These are phyloP conservation scores for Cyclostephanos tholiformis DNA, from an alignment of 108 stramenopile species.

Conservation along the genomic window DNA sequence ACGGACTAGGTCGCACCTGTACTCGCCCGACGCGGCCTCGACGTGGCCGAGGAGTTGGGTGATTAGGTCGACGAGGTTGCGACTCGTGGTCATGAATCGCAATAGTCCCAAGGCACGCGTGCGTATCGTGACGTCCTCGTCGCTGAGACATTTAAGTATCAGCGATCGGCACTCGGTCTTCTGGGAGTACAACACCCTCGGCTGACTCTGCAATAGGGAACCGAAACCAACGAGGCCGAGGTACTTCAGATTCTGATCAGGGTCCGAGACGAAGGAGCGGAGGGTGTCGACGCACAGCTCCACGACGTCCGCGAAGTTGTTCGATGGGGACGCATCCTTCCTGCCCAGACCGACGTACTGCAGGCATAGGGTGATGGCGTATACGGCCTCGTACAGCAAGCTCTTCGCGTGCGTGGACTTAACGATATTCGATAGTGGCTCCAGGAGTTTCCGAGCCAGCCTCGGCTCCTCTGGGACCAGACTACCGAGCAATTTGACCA, in stretches of 20 bases:
- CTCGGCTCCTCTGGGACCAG: slow-evolving; percentile 97
- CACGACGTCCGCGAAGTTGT: slow-evolving; percentile 84
- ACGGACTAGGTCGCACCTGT: slow-evolving; percentile 93
- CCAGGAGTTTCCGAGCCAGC: slow-evolving; percentile 96
- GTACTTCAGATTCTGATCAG: slow-evolving; percentile 99
- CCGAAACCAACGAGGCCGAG: slow-evolving; percentile 96
- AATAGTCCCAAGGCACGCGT: slow-evolving; percentile 94
- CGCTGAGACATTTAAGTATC: slow-evolving; percentile 92
- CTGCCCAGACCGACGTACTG: slow-evolving; percentile 92
- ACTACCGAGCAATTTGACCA: slow-evolving; percentile 95
- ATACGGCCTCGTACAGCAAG: slow-evolving; percentile 94
- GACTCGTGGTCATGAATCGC: slow-evolving; percentile 92
- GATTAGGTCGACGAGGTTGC: slow-evolving; percentile 93
- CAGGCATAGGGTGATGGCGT: slow-evolving; percentile 93
- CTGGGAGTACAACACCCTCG: slow-evolving; percentile 77
- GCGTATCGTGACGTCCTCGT: slow-evolving; percentile 98
- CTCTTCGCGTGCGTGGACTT: slow-evolving; percentile 95
- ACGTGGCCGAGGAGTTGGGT: slow-evolving; percentile 93
- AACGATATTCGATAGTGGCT: slow-evolving; percentile 95
- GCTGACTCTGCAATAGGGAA: slow-evolving; percentile 90
- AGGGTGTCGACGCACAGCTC: slow-evolving; percentile 90
- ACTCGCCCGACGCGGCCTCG: slow-evolving; percentile 82
- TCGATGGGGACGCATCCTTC: slow-evolving; percentile 84
- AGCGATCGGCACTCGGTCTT: slow-evolving; percentile 83
- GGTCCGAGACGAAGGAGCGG: slow-evolving; percentile 90